Conservation (phyloP, 2,329 filamentous ascomycete species). For the Fonsecaea pugnacius region DNA sequence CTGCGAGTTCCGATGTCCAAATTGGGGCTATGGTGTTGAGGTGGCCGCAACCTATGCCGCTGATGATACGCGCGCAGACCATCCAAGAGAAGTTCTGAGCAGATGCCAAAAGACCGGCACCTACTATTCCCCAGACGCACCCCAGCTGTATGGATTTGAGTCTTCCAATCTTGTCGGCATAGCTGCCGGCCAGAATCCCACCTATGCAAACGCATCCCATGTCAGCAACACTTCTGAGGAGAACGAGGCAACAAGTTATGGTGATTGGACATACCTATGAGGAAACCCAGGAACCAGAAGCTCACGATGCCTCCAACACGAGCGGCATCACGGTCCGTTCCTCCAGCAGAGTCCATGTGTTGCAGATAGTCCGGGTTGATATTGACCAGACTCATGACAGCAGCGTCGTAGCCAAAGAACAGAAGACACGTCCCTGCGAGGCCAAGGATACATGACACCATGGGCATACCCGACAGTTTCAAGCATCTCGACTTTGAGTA, state of each 20-base stretch:
- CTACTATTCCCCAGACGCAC: constrained; percentile 38
- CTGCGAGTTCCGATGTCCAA: constrained; percentile 40
- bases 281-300: constrained; percentile 40
- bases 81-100: constrained; percentile 39
- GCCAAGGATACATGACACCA: constrained; percentile 9
- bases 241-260: not conserved
- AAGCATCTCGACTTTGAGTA: constrained; percentile 13
- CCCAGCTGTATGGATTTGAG: constrained; percentile 39
- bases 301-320: constrained; percentile 39
- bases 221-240: constrained; percentile 6
- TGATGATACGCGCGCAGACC: constrained; percentile 37
- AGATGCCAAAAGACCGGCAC: constrained; percentile 35
- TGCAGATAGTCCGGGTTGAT: constrained; percentile 39
- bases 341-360: constrained; percentile 33
- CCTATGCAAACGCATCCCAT: constrained; percentile 27
- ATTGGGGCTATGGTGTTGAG: constrained; percentile 40
- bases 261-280: not conserved
- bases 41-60: constrained; percentile 40
- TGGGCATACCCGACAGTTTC: constrained; percentile 13
- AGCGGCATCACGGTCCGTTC: constrained; percentile 37
- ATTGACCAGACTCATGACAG: constrained; percentile 40
- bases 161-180: constrained; percentile 39
- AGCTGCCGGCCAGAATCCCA: constrained; percentile 37
- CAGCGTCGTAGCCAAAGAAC: constrained; percentile 32
- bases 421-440: constrained; percentile 7